Evolutionary conservation across 139 green algal species (phyloP).

Genomic region (Picochlorum sp.): DNA sequence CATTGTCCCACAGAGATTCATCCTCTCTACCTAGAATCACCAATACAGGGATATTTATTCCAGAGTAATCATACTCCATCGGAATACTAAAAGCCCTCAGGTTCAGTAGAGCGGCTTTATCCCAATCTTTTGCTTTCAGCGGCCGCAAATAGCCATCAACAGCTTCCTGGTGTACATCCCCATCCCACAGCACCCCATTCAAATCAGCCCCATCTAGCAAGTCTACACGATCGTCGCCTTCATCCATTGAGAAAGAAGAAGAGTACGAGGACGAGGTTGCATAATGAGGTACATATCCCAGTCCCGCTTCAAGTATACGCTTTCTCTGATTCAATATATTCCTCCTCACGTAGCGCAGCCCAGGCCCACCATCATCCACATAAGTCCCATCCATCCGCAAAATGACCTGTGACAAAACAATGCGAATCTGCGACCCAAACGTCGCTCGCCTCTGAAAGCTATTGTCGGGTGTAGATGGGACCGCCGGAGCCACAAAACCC

Average conservation of each 20-base stretch:
- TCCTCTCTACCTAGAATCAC: slow-evolving; percentile 11
- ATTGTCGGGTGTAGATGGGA: slow-evolving; percentile 19
- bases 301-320: slow-evolving; percentile 22
- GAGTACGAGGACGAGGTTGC: neutral
- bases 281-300: slow-evolving; percentile 8
- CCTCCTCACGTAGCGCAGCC: slow-evolving; percentile 41
- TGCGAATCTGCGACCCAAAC: slow-evolving; percentile 35
- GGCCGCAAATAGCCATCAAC: slow-evolving; percentile 47
- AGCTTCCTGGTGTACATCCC: slow-evolving; percentile 24
- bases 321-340: slow-evolving; percentile 26
- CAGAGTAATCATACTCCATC: slow-evolving; percentile 4
- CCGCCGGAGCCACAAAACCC: slow-evolving; percentile 38
- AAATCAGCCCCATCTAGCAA: neutral
- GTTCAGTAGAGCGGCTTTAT: slow-evolving; percentile 33
- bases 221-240: neutral
- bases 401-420: slow-evolving; percentile 21
- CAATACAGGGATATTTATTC: slow-evolving; percentile 3
- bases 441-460: slow-evolving; percentile 14
- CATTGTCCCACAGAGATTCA: neutral
- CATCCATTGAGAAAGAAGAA: neutral
- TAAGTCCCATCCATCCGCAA: slow-evolving; percentile 21
- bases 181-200: neutral
- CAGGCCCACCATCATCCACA: too few species aligned
- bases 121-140: slow-evolving; percentile 45
- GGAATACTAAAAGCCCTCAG: slow-evolving; percentile 29